phyloP scores from a whole-genome alignment of 2,329 filamentous ascomycete genomes.

The Hypoxylon sp. region DNA sequence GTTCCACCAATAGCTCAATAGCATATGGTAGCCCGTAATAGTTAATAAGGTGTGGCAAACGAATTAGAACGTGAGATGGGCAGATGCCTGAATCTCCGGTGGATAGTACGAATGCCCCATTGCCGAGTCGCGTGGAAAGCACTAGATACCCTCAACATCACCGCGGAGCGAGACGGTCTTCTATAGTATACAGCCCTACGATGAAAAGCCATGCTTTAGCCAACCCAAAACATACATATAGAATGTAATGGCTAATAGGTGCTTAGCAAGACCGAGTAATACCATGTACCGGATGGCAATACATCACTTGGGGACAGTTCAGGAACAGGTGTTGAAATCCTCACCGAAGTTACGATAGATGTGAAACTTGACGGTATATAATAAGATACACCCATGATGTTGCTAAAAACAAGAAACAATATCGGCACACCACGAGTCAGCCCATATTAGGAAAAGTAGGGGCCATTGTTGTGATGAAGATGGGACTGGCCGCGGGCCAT shows the following conservation, averaged over 20 bases:
- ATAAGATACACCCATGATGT: constrained; percentile 27
- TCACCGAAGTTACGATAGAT: constrained; percentile 37
- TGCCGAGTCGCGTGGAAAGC: constrained; percentile 21
- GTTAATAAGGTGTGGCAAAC: constrained; percentile 32
- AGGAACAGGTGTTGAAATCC: constrained; percentile 16
- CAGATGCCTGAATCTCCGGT: constrained; percentile 24
- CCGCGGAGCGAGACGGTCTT: constrained; percentile 24
- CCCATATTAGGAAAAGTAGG: constrained; percentile 33
- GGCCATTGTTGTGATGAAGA: constrained; percentile 26
- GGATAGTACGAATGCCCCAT: constrained; percentile 22
- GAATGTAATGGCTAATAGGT: constrained; percentile 15
- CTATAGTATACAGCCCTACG: constrained; percentile 27
- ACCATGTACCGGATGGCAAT: constrained; percentile 14
- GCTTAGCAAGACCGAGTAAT: constrained; percentile 24
- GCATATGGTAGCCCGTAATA: constrained; percentile 30
- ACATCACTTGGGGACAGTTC: constrained; percentile 7
- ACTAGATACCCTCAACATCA: constrained; percentile 29
- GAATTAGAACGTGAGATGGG: constrained; percentile 24
- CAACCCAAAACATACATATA: constrained; percentile 13
- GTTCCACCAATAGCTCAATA: constrained; percentile 38
- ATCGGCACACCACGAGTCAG: constrained; percentile 39
- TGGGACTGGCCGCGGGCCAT: constrained; percentile 43
- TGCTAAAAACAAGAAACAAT: constrained; percentile 21
- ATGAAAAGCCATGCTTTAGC: constrained; percentile 6
- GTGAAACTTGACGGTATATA: constrained; percentile 32